Evolutionary conservation across 2,329 filamentous ascomycete genomes (phyloP).

Genomic region (Hymenoscyphus repandus): DNA sequence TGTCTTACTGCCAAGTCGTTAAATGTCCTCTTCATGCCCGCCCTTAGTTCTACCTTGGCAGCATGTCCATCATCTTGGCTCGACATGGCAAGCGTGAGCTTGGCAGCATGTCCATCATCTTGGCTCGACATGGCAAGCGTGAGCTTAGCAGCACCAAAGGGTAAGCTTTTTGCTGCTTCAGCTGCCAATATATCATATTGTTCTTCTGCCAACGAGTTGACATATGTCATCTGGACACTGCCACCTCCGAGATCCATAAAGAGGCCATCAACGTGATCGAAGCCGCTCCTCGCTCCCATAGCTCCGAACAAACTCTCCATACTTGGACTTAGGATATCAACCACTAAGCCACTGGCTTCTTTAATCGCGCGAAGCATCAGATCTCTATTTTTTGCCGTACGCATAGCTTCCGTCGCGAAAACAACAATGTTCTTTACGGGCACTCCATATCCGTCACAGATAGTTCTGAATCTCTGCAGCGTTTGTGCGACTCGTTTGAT

Average conservation of each 20-base stretch:
- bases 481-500: slow-evolving; percentile 63
- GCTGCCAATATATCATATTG: slow-evolving; percentile 51
- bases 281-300: slow-evolving; percentile 73
- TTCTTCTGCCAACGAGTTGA: slow-evolving; percentile 40
- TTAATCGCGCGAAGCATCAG: slow-evolving; percentile 64
- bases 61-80: slow-evolving; percentile 37
- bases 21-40: slow-evolving; percentile 57
- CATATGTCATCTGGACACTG: slow-evolving; percentile 60
- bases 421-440: slow-evolving; percentile 61
- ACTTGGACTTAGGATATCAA: slow-evolving; percentile 68
- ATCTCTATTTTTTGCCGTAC: slow-evolving; percentile 68
- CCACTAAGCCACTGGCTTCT: slow-evolving; percentile 57
- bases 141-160: slow-evolving; percentile 56
- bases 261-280: slow-evolving; percentile 65
- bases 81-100: slow-evolving; percentile 46
- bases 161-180: slow-evolving; percentile 49
- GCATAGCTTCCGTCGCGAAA: slow-evolving; percentile 84
- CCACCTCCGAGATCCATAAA: slow-evolving; percentile 84
- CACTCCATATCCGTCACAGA: slow-evolving; percentile 67
- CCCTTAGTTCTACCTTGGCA: slow-evolving; percentile 41
- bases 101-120: slow-evolving; percentile 44
- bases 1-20: slow-evolving; percentile 44
- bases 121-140: slow-evolving; percentile 43
- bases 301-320: slow-evolving; percentile 82
- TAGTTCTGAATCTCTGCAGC: slow-evolving; percentile 64